Evolutionary conservation across 768 basidiomycete species (phyloP).

Genomic region (Amanita phalloides): DNA sequence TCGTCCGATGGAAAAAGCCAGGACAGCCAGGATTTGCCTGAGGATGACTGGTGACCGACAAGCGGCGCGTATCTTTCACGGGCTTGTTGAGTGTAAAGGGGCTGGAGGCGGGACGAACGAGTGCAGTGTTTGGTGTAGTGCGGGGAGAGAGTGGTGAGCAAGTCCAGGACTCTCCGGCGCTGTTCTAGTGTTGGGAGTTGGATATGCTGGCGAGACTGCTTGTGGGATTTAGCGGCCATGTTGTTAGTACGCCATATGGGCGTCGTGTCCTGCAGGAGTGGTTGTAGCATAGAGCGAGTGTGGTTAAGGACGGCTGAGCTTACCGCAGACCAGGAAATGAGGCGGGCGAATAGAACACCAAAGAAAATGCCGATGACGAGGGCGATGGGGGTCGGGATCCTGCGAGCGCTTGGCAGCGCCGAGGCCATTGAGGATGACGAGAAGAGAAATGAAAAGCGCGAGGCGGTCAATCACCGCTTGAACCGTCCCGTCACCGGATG

Average conservation of each 20-base stretch:
- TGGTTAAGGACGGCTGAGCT: conserved; percentile 5
- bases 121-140: conserved; percentile 94
- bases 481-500: not conserved
- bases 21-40: conserved; percentile 50
- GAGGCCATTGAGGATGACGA: not conserved
- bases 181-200: conserved; percentile 76
- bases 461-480: not conserved
- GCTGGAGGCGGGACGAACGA: conserved; percentile 52
- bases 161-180: conserved; percentile 74
- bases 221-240: conserved; percentile 37
- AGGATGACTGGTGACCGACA: conserved; percentile 62
- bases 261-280: conserved; percentile 8
- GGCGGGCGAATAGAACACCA: conserved; percentile 46
- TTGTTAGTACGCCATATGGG: conserved; percentile 33
- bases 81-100: conserved; percentile 77
- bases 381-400: conserved; percentile 44
- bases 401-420: conserved; percentile 21
- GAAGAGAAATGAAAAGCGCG: not conserved
- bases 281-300: not conserved
- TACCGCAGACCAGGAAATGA: conserved; percentile 36
- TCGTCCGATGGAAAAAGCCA: conserved; percentile 34
- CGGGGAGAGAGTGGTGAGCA: conserved; percentile 78
- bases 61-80: conserved; percentile 77
- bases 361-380: conserved; percentile 51
- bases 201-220: conserved; percentile 47